Evolutionary conservation across 2,329 filamentous ascomycete species (phyloP), one percentile per base, ranked within the genome.

Genomic region (Phoma herbarum): DNA sequence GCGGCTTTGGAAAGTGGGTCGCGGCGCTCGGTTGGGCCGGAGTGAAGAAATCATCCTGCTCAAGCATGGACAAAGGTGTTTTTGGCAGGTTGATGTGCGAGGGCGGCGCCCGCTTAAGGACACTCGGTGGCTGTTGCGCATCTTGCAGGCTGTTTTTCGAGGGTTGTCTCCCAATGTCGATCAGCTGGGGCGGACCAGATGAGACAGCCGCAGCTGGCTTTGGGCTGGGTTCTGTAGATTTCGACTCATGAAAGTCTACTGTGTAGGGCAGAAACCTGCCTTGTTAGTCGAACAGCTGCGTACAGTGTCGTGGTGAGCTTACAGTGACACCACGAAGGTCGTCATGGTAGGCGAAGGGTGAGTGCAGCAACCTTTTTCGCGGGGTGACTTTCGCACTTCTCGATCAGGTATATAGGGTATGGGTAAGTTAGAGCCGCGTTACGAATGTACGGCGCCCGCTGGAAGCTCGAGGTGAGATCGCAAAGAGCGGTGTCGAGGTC

Each of bases 191-290:
- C 35, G 71, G 64, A 35, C 60, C 59, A 65, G 68, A 25, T 61
- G 62, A 63, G 37, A 60, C 59, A 65, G 69, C 28, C 61, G 62
- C 37, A 61, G 64, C 29, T 37, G 31, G 50, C 45, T 54, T 46
- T 16, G 65, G 71, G 56, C 62, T 63, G 28, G 77, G 68, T 86
- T 86, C 50, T 44, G 52, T 49, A 26, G 61, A 60, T 37, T 67
- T 61, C 43, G 66, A 61, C 56, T 89, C 88, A 52, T 81, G 74
- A 77, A 98, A 98, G 77, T 96, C 89, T 71, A 97, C 84, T 39
- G 94, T 98, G 77, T 96, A 93, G 31, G 94, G 94, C 33, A 97
- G 86, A 75, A 97, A 97, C 57, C 93, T 97, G 48, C 6, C 6
- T 31, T 48, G 52, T 67, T 49, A 70, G 65, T 55, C 28, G 48